These are phyloP conservation scores for Diaporthe citrichinensis DNA, from an alignment of 2,329 filamentous ascomycete genomes.

Conservation along the genomic window DNA sequence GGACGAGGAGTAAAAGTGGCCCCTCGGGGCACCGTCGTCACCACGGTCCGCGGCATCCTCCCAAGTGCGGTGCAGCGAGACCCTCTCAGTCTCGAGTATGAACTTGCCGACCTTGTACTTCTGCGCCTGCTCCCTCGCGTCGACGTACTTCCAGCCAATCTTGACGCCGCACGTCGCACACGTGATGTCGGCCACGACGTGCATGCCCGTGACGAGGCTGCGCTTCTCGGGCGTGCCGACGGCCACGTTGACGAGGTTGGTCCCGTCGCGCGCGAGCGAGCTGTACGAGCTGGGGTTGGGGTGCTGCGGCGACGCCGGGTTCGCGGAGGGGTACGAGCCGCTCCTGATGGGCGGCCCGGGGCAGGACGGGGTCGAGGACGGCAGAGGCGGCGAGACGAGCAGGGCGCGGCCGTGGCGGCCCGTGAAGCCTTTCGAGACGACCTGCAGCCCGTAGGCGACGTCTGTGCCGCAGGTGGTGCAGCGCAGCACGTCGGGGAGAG, in stretches of 20 bases:
- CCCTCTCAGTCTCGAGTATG: conserved; percentile 74
- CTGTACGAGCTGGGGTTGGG: conserved; percentile 42
- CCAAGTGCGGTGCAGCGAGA: conserved; percentile 68
- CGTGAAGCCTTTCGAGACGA: conserved; percentile 76
- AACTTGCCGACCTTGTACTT: conserved; percentile 79
- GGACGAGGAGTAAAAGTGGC: conserved; percentile 42
- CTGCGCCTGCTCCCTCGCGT: conserved; percentile 71
- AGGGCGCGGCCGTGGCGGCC: conserved; percentile 76
- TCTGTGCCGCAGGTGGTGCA: conserved; percentile 72
- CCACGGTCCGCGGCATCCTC: conserved; percentile 56
- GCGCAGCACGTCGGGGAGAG: conserved; percentile 68
- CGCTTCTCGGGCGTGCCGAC: conserved; percentile 69
- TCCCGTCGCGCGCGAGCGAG: conserved; percentile 37
- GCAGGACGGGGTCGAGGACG: conserved; percentile 37
- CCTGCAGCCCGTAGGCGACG: conserved; percentile 72
- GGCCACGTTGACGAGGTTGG: conserved; percentile 67
- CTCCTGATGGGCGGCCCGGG: conserved; percentile 45
- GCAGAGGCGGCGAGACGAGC: conserved; percentile 62
- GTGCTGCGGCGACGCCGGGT: not conserved
- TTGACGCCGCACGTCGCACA: conserved; percentile 69
- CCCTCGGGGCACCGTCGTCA: conserved; percentile 31
- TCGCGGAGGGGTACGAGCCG: conserved; percentile 35
- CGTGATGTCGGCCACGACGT: conserved; percentile 74
- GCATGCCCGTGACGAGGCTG: conserved; percentile 73
- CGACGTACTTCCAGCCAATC: conserved; percentile 78